phyloP scores from a whole-genome alignment of 2,329 filamentous ascomycete species.

The Fusarium pininemorale region DNA sequence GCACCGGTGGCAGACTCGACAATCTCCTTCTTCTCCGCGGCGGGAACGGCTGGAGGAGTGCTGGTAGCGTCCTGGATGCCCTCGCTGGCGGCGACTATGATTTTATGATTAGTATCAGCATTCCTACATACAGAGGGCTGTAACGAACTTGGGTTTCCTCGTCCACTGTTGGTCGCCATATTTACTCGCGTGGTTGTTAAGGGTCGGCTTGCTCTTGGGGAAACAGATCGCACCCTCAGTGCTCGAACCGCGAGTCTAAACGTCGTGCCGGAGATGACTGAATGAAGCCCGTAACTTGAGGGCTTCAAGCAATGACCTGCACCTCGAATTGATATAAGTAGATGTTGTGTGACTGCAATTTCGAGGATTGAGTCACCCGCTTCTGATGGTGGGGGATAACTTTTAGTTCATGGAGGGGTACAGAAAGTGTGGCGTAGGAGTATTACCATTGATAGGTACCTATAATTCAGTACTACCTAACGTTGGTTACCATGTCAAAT shows the following conservation, averaged over 20 bases:
- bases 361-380: constrained; percentile 41
- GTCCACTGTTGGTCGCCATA: constrained; percentile 68
- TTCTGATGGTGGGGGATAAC: constrained; percentile 23
- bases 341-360: constrained; percentile 28
- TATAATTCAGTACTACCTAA: background rate
- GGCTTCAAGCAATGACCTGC: constrained; percentile 47
- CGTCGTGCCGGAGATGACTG: constrained; percentile 52
- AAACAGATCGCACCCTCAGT: constrained; percentile 66
- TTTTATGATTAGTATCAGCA: constrained; percentile 34
- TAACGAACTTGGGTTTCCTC: constrained; percentile 52
- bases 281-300: constrained; percentile 49
- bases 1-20: constrained; percentile 42
- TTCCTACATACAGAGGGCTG: background rate
- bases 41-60: constrained; percentile 52
- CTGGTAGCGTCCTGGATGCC: constrained; percentile 50
- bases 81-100: constrained; percentile 54
- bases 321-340: constrained; percentile 32
- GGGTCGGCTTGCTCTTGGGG: constrained; percentile 57
- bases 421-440: constrained; percentile 14
- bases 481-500: background rate
- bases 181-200: constrained; percentile 55
- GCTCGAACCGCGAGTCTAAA: constrained; percentile 63
- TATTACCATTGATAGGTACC: background rate
- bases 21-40: constrained; percentile 54
- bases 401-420: constrained; percentile 38